Evolutionary conservation across 805 yeast species (phyloP).

Genomic region (Lipomyces mesembrius): DNA sequence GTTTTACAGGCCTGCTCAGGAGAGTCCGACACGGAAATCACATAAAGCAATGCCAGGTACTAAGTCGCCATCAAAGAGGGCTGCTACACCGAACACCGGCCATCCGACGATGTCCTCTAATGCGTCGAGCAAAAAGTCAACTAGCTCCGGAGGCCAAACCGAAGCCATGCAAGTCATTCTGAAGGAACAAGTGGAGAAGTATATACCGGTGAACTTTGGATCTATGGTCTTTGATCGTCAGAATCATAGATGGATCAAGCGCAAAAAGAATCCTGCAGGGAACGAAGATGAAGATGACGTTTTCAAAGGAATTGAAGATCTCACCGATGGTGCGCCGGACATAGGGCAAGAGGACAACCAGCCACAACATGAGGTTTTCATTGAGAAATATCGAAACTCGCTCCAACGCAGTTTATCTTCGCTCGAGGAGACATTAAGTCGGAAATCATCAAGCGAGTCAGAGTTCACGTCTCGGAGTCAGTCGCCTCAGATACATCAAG

Average conservation of each 20-base stretch:
- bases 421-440: constrained; percentile 26
- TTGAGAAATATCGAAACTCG: constrained; percentile 18
- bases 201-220: constrained; percentile 31
- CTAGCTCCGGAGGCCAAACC: constrained; percentile 8
- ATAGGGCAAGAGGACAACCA: background rate
- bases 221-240: constrained; percentile 39
- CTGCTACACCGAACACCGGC: background rate
- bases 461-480: background rate
- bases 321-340: constrained; percentile 22
- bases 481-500: constrained; percentile 22
- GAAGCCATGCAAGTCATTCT: constrained; percentile 34
- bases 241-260: constrained; percentile 36
- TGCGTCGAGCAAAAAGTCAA: constrained; percentile 16
- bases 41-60: background rate
- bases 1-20: background rate
- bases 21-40: background rate
- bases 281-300: constrained; percentile 38
- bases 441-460: constrained; percentile 6
- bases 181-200: constrained; percentile 25
- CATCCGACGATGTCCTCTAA: constrained; percentile 7
- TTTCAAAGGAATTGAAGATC: constrained; percentile 41
- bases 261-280: constrained; percentile 5
- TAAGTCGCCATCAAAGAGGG: constrained; percentile 10
- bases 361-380: constrained; percentile 24
- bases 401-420: constrained; percentile 26